Evolutionary conservation across 768 basidiomycete species (phyloP).

Genomic region (Psilocybe azurescens): DNA sequence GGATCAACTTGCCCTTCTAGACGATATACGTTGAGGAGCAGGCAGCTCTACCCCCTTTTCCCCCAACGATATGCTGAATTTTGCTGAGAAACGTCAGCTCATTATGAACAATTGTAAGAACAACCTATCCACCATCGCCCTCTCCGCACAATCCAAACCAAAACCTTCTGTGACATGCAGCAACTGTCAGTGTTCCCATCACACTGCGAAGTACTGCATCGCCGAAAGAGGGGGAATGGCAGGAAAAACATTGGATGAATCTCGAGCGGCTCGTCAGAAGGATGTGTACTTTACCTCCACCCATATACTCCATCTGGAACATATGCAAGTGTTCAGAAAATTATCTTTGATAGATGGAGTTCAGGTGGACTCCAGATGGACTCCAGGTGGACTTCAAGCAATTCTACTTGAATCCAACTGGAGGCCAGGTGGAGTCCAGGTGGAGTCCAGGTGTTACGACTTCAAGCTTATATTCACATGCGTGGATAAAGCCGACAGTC

Average conservation of each 20-base stretch:
- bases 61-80: neutral
- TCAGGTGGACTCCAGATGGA: too few species aligned
- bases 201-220: conserved; percentile 26
- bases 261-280: too few species aligned
- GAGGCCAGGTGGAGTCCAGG: too few species aligned
- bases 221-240: conserved; percentile 31
- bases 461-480: too few species aligned
- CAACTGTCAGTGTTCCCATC: conserved; percentile 18
- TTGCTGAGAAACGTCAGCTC: conserved; percentile 5
- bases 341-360: too few species aligned
- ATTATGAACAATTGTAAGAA: conserved; percentile 1
- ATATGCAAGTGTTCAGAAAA: too few species aligned
- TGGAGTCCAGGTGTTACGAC: too few species aligned
- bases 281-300: too few species aligned
- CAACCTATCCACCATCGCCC: neutral
- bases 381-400: too few species aligned
- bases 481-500: too few species aligned
- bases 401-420: too few species aligned
- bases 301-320: too few species aligned
- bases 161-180: conserved; percentile 6
- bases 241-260: conserved; percentile 30
- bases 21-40: neutral
- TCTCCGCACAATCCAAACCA: neutral
- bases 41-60: conserved; percentile 12
- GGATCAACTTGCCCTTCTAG: neutral